Conservation (phyloP, 352 stramenopile genomes). For the Elongisporangium senticosum region DNA sequence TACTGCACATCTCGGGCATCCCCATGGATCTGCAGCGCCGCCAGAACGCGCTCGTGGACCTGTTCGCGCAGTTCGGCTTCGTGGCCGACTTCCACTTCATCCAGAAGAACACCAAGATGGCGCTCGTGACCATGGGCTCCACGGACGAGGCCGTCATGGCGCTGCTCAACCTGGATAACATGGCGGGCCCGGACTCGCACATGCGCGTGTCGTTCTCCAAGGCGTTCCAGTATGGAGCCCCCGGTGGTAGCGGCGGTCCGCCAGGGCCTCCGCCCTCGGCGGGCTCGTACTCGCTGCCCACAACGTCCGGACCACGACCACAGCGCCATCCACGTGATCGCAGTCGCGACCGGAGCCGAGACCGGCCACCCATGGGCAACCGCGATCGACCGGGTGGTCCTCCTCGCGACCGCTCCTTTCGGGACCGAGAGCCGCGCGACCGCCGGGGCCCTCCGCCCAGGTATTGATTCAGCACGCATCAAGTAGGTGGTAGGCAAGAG, state of each 20-base stretch:
- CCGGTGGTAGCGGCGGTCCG: conserved; percentile 3
- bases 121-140: conserved; percentile 66
- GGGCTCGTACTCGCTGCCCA: conserved; percentile 11
- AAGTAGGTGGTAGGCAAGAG: neutral
- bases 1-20: conserved; percentile 76
- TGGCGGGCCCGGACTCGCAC: conserved; percentile 60
- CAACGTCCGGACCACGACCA: conserved; percentile 8
- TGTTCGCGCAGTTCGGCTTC: conserved; percentile 68
- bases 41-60: conserved; percentile 47
- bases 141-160: conserved; percentile 75
- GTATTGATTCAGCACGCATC: conserved; percentile 13
- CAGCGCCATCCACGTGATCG: conserved; percentile 30
- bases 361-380: conserved; percentile 16
- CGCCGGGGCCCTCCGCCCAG: conserved; percentile 23
- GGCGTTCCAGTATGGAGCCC: conserved; percentile 30
- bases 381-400: conserved; percentile 11
- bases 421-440: conserved; percentile 25
- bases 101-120: conserved; percentile 75
- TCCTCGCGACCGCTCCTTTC: conserved; percentile 24
- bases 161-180: conserved; percentile 63
- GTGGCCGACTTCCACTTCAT: conserved; percentile 73
- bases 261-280: conserved; percentile 13
- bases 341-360: conserved; percentile 40
- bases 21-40: conserved; percentile 59
- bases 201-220: conserved; percentile 83